Base-by-base conservation (phyloP, 257 asterid genomes). In the Jasminum sambac region DNA sequence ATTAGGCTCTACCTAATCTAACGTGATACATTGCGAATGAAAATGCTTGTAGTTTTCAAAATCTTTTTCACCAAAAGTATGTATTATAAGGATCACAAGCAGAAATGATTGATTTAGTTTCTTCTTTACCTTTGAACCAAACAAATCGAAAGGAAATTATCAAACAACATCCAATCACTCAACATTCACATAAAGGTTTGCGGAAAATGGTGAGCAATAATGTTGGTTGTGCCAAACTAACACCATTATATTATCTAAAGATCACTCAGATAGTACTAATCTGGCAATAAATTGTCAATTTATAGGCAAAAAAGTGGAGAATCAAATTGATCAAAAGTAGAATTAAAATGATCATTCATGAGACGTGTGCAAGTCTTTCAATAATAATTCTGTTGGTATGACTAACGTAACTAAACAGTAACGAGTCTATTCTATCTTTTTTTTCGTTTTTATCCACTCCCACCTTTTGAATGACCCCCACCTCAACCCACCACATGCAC, bases 391-490 rank as follows among this genome's bases (percentile, higher is more conserved):
- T n/a, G 4, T 30, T 30, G 4, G 1, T 30, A 30, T 30, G 36
- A 30, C 36, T 30, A 30, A 4, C 4, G 36, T 4, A 1, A 30
- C 36, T 30, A 30, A 30, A 30, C 4, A 30, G 36, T 30, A 30
- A 30, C 4, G 36, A 30, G 68, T 69, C 78, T 75, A 52, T 72
- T 66, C 62, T 62, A 61, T 62, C 6, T 17, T 40, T n/a, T n/a
- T 64, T 72, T 57, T 64, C 26, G 13, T 50, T 61, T 23, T 7
- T 41, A 67, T 44, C 46, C 38, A 52, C 21, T 74, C 77, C 80
- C 77, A 66, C 67, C 42, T 37, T 36, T 46, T 46, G 21, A 2
- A 14, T 5, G 21, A 57, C 5, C 58, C 0, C 8, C 48, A 42
- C 65, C 58, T 11, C 24, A 9, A 11, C 40, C 2, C 39, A 1